Conservation (phyloP, 805 yeast species). For the Nakazawaea holstii region DNA sequence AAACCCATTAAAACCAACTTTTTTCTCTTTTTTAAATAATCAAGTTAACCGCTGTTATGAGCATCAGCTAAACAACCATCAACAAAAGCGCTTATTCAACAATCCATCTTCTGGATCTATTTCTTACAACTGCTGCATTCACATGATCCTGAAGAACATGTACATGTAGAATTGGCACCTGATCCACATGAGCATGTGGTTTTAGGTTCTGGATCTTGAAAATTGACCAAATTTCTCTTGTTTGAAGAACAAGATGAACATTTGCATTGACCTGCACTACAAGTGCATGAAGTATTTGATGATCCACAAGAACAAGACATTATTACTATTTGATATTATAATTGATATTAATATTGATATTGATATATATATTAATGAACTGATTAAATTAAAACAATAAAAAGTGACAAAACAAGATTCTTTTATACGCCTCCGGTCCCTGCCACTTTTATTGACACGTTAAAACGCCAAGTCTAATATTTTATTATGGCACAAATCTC, state of each 20-base stretch:
- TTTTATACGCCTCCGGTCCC: too few species aligned
- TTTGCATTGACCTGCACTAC: slow-evolving; percentile 5
- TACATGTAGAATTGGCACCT: neutral
- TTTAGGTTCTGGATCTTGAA: slow-evolving; percentile 1
- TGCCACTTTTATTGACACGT: too few species aligned
- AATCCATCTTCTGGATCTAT: neutral
- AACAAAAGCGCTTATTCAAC: too few species aligned
- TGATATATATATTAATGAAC: neutral
- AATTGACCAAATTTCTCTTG: slow-evolving; percentile 8
- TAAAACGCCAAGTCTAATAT: too few species aligned
- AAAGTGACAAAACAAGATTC: neutral
- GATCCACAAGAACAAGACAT: slow-evolving; percentile 11
- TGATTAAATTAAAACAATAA: neutral
- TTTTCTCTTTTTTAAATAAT: too few species aligned
- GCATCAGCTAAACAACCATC: neutral
- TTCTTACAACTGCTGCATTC: slow-evolving; percentile 3
- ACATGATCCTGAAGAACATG: neutral
- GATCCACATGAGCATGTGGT: slow-evolving; percentile 1
- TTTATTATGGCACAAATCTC: too few species aligned
- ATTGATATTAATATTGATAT: neutral
- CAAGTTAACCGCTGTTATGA: neutral
- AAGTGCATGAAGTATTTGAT: slow-evolving; percentile 4
- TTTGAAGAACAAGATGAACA: slow-evolving; percentile 5
- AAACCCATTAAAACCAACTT: too few species aligned
- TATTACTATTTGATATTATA: neutral